Evolutionary conservation across 352 stramenopile species (phyloP).

Genomic region (Phytophthora pluvialis): DNA sequence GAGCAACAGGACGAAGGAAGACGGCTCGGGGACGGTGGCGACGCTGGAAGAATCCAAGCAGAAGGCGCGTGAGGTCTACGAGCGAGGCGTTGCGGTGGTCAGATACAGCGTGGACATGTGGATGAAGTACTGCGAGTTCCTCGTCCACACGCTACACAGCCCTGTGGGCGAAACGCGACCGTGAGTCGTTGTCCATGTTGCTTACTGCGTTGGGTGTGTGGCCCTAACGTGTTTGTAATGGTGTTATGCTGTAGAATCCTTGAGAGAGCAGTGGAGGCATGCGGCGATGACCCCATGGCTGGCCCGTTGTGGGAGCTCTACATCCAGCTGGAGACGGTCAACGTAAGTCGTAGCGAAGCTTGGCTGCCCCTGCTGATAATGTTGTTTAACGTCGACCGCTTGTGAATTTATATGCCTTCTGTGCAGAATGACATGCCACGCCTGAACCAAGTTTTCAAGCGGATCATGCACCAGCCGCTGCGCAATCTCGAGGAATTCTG

Average conservation of each 20-base stretch:
- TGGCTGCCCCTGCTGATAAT: background rate
- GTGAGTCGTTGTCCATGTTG: slow-evolving; percentile 35
- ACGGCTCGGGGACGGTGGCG: slow-evolving; percentile 43
- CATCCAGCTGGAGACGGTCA: slow-evolving; percentile 80
- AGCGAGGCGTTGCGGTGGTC: slow-evolving; percentile 70
- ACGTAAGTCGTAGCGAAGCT: slow-evolving; percentile 42
- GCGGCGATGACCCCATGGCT: slow-evolving; percentile 68
- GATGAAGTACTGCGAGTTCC: slow-evolving; percentile 85
- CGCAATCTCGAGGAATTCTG: slow-evolving; percentile 85
- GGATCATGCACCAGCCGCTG: slow-evolving; percentile 72
- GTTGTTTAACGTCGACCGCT: background rate
- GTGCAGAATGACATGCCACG: slow-evolving; percentile 83
- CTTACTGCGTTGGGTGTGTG: background rate
- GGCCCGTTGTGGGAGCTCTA: slow-evolving; percentile 81
- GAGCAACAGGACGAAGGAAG: slow-evolving; percentile 41
- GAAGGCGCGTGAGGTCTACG: slow-evolving; percentile 66
- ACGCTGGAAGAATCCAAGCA: slow-evolving; percentile 51
- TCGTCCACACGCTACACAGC: slow-evolving; percentile 64
- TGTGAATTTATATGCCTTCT: background rate
- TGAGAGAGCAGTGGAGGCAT: slow-evolving; percentile 61
- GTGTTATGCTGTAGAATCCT: slow-evolving; percentile 45
- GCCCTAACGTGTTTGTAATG: slow-evolving; percentile 7
- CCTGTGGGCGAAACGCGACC: slow-evolving; percentile 67
- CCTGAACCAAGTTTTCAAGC: slow-evolving; percentile 84
- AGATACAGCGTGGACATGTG: slow-evolving; percentile 84